phyloP scores from a whole-genome alignment of 2,329 filamentous ascomycete species.

The Sporothrix variecibatus region DNA sequence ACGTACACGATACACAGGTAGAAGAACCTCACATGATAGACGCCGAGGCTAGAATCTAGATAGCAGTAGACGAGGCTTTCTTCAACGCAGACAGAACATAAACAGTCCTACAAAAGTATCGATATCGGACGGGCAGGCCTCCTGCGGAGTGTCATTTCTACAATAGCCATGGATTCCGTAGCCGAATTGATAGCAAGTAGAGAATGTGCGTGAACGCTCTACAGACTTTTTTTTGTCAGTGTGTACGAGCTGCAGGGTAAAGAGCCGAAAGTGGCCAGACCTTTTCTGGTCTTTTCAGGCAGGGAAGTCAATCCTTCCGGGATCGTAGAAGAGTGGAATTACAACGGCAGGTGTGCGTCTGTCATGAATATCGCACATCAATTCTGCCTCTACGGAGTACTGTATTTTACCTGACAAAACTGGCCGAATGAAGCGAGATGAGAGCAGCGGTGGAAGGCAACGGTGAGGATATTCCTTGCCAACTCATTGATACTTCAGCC shows the following conservation, averaged over 20 bases:
- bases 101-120: background rate
- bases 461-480: background rate
- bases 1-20: background rate
- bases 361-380: background rate
- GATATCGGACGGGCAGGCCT: background rate
- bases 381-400: background rate
- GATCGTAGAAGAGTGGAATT: background rate
- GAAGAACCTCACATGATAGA: background rate
- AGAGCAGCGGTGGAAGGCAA: background rate
- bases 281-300: background rate
- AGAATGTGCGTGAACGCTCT: background rate
- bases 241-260: background rate
- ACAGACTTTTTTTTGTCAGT: background rate
- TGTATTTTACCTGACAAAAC: background rate
- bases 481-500: background rate
- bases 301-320: constrained; percentile 4
- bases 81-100: background rate
- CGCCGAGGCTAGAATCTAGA: background rate
- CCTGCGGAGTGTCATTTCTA: background rate
- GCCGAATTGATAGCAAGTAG: background rate
- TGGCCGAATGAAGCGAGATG: background rate
- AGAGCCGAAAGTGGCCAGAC: background rate
- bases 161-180: background rate
- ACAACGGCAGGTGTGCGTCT: background rate
- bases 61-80: background rate